phyloP scores from a whole-genome alignment of 2,329 filamentous ascomycete species.

The Parascedosporium putredinis region DNA sequence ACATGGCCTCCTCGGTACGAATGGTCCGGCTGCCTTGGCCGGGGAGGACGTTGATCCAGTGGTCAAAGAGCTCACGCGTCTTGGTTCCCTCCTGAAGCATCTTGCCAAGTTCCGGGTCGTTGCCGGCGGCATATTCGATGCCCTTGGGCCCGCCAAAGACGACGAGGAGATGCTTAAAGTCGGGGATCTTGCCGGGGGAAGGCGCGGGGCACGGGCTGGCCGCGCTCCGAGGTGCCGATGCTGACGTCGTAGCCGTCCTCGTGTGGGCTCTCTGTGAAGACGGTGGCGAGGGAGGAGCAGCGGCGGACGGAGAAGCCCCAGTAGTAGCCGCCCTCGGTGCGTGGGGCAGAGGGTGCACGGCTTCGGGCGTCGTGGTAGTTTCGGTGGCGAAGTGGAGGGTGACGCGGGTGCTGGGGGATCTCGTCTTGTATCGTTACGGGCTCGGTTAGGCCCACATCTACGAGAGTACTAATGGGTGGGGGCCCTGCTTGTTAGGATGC shows the following conservation, averaged over 20 bases:
- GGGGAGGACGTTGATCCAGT: slow-evolving; percentile 73
- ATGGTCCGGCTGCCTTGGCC: slow-evolving; percentile 75
- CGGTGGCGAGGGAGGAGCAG: slow-evolving; percentile 53
- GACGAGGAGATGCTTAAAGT: slow-evolving; percentile 63
- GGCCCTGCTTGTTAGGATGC: too few relatives aligned
- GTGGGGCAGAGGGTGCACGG: slow-evolving; percentile 58
- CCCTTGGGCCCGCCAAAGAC: slow-evolving; percentile 76
- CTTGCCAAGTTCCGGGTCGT: slow-evolving; percentile 41
- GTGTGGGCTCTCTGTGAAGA: slow-evolving; percentile 69
- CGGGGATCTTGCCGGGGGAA: slow-evolving; percentile 22
- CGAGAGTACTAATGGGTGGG: slow-evolving; percentile 46
- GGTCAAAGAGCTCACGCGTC: slow-evolving; percentile 65
- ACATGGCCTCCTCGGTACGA: slow-evolving; percentile 72
- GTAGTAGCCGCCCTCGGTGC: slow-evolving; percentile 71
- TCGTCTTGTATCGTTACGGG: slow-evolving; percentile 45
- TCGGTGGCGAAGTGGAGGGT: slow-evolving; percentile 55
- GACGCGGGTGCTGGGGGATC: slow-evolving; percentile 62
- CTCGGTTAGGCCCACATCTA: slow-evolving; percentile 47
- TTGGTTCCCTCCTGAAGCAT: slow-evolving; percentile 55
- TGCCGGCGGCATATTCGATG: slow-evolving; percentile 63
- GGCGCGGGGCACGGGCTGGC: slow-evolving; percentile 37
- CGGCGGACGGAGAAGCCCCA: slow-evolving; percentile 72
- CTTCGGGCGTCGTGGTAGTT: slow-evolving; percentile 38
- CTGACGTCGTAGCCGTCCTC: slow-evolving; percentile 73
- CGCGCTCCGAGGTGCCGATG: slow-evolving; percentile 75